These are phyloP conservation scores for Meyerozyma athensensis DNA, from an alignment of 1,139 yeast genomes.

Conservation along the genomic window DNA sequence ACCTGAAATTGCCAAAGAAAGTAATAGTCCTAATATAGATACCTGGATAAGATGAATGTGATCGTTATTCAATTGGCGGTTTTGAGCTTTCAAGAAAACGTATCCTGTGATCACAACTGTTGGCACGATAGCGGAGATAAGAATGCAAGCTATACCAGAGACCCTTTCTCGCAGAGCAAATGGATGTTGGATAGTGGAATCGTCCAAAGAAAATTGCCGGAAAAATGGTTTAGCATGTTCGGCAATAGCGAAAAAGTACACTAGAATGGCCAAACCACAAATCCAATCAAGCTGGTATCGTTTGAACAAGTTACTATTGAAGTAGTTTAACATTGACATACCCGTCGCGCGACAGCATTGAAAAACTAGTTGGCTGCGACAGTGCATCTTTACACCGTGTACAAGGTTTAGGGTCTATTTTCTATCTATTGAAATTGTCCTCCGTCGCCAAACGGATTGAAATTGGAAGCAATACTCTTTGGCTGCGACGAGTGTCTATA, in stretches of 20 bases:
- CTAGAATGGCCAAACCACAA: slow-evolving; percentile 21
- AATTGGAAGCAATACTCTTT: slow-evolving; percentile 20
- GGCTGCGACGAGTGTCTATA: neutral
- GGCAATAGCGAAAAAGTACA: slow-evolving; percentile 30
- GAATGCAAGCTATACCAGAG: slow-evolving; percentile 27
- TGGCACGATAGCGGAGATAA: slow-evolving; percentile 38
- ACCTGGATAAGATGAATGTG: slow-evolving; percentile 10
- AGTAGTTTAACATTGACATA: slow-evolving; percentile 8
- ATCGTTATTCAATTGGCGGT: neutral
- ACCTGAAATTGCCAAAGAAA: slow-evolving; percentile 36
- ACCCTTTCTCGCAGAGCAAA: slow-evolving; percentile 65
- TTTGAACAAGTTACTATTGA: slow-evolving; percentile 14
- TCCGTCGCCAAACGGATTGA: slow-evolving; percentile 29
- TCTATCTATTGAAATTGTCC: slow-evolving; percentile 1
- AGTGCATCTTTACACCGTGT: slow-evolving; percentile 1
- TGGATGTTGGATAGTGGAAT: slow-evolving; percentile 60
- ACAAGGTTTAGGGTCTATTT: neutral
- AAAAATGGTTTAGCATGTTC: slow-evolving; percentile 29
- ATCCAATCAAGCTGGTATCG: slow-evolving; percentile 32
- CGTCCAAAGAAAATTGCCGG: slow-evolving; percentile 22
- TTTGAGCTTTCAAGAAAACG: slow-evolving; percentile 21
- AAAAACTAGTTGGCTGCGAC: neutral
- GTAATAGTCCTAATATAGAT: slow-evolving; percentile 35
- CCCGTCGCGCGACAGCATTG: neutral
- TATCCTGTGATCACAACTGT: slow-evolving; percentile 26